Evolutionary conservation across 352 stramenopile species (phyloP).

Genomic region (Pythium volutum): DNA sequence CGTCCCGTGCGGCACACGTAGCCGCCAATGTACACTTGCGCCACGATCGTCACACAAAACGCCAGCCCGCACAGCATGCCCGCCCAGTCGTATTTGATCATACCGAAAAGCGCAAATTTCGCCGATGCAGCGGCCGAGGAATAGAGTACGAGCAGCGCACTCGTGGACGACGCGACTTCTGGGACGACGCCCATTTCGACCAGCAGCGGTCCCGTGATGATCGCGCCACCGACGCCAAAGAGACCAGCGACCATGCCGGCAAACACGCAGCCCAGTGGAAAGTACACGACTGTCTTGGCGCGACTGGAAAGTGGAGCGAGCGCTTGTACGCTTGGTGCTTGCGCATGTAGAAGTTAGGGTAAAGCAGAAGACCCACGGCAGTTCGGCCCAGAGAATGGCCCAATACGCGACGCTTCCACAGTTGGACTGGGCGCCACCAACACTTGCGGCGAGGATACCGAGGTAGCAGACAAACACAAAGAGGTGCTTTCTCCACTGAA

Average conservation of each 20-base stretch:
- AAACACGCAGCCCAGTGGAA: slow-evolving; percentile 34
- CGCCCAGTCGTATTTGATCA: slow-evolving; percentile 47
- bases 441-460: slow-evolving; percentile 14
- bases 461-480: slow-evolving; percentile 18
- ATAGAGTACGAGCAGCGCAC: slow-evolving; percentile 51
- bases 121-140: slow-evolving; percentile 38
- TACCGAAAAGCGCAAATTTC: slow-evolving; percentile 53
- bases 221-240: slow-evolving; percentile 50
- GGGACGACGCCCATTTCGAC: slow-evolving; percentile 55
- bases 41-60: slow-evolving; percentile 44
- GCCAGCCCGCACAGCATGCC: slow-evolving; percentile 35
- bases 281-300: slow-evolving; percentile 31
- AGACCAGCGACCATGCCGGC: slow-evolving; percentile 47
- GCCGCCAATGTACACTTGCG: slow-evolving; percentile 47
- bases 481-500: slow-evolving; percentile 17
- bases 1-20: slow-evolving; percentile 47
- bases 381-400: slow-evolving; percentile 38
- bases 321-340: slow-evolving; percentile 39
- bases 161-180: slow-evolving; percentile 46
- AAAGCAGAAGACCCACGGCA: slow-evolving; percentile 50
- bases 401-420: slow-evolving; percentile 43
- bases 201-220: slow-evolving; percentile 58
- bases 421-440: slow-evolving; percentile 21
- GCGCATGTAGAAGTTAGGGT: slow-evolving; percentile 29
- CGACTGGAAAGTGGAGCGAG: slow-evolving; percentile 35